These are phyloP conservation scores for Coemansia sp. DNA, from an alignment of 192 early-diverging fungal genomes.

Conservation along the genomic window DNA sequence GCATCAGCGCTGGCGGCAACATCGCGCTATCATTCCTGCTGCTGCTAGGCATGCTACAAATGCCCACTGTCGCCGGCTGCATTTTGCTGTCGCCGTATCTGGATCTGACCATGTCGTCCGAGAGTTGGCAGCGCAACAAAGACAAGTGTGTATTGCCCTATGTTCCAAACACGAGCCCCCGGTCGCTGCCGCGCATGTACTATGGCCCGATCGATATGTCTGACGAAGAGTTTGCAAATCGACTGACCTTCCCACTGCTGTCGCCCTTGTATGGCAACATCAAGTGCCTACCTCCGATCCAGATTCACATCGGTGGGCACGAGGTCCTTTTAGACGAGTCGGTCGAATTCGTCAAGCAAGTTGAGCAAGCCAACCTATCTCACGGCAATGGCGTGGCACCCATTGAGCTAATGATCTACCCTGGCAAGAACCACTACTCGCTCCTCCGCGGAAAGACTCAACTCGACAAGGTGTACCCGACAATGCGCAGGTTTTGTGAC, in stretches of 20 bases:
- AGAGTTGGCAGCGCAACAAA: too few relatives aligned
- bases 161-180: too few relatives aligned
- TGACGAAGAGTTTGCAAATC: neutral
- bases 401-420: conserved; percentile 7
- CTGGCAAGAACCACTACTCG: conserved; percentile 23
- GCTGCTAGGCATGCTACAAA: too few relatives aligned
- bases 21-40: too few relatives aligned
- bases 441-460: conserved; percentile 19
- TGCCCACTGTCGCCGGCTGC: too few relatives aligned
- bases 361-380: neutral
- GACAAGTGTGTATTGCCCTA: too few relatives aligned
- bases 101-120: too few relatives aligned
- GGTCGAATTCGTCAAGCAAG: neutral
- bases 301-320: conserved; percentile 16
- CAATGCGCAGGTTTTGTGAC: neutral
- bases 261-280: conserved; percentile 14
- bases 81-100: too few relatives aligned
- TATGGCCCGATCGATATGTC: neutral
- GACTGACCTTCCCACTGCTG: conserved; percentile 9
- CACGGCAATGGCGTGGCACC: neutral
- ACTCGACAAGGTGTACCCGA: conserved; percentile 19
- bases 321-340: conserved; percentile 25
- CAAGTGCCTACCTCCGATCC: conserved; percentile 9
- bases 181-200: too few relatives aligned
- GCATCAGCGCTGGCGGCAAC: too few relatives aligned